A percentile compares a stretch with the other conserved stretches of the same genome.
These are phyloP conservation scores for Lipomyces japonicus DNA, from an alignment of 805 yeast species.

Conservation along the genomic window DNA sequence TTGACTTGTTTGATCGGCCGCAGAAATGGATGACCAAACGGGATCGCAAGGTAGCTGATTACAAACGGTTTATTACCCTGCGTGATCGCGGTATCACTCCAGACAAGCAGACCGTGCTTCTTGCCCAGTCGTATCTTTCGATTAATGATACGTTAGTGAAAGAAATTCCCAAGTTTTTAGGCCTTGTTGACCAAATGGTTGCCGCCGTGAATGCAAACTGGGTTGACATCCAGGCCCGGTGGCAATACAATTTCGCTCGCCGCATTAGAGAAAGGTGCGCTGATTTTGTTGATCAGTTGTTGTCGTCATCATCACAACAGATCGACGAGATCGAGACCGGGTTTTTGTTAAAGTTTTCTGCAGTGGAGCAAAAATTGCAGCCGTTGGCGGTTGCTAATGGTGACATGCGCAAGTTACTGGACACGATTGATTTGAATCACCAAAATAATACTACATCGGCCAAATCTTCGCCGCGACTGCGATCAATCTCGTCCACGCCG, in stretches of 20 bases:
- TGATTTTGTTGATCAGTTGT: not conserved
- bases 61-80: constrained; percentile 5
- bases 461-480: not conserved
- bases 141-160: constrained; percentile 7
- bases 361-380: constrained; percentile 1
- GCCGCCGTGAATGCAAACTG: constrained; percentile 12
- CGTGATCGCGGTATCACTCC: constrained; percentile 14
- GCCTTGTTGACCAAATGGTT: constrained; percentile 11
- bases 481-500: not conserved
- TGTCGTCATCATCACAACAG: too few relatives aligned
- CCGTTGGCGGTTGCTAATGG: constrained; percentile 3
- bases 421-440: not conserved
- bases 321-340: constrained; percentile 16
- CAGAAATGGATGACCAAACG: constrained; percentile 14
- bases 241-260: constrained; percentile 7
- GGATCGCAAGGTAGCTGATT: constrained; percentile 15
- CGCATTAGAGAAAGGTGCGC: constrained; percentile 3
- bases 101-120: not conserved
- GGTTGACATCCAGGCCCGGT: constrained; percentile 15
- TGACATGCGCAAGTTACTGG: constrained; percentile 3
- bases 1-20: constrained; percentile 18
- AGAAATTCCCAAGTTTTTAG: constrained; percentile 18
- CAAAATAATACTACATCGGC: not conserved
- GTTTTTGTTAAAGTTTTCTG: constrained; percentile 7
- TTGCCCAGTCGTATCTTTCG: constrained; percentile 9